Evolutionary conservation across 345 rosid genomes (phyloP).

Genomic region (Reutealis trisperma): DNA sequence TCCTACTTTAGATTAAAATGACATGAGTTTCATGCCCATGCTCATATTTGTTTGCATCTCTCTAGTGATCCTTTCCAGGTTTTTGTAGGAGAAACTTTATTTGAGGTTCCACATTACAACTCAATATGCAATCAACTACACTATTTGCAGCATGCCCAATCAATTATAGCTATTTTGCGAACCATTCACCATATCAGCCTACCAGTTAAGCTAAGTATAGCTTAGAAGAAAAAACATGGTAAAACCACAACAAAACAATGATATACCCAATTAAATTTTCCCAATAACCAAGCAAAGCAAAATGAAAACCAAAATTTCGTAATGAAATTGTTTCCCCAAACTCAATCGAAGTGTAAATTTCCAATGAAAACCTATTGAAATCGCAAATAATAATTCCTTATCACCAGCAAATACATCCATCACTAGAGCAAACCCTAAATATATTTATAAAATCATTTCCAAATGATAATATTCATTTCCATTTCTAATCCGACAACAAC

Average conservation of each 20-base stretch:
- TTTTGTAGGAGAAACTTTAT: neutral
- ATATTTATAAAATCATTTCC: neutral
- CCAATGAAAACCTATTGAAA: neutral
- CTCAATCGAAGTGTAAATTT: neutral
- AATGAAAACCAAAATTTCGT: neutral
- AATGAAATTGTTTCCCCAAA: neutral
- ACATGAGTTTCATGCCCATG: neutral
- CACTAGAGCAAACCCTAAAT: neutral
- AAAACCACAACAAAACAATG: neutral
- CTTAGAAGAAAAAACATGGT: neutral
- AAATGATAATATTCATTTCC: neutral
- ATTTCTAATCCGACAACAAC: neutral
- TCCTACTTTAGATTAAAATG: neutral
- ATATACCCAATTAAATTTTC: neutral
- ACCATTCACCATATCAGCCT: neutral
- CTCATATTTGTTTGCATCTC: neutral
- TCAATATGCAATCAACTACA: neutral
- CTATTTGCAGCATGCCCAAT: neutral
- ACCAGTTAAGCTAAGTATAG: neutral
- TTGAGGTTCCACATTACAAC: neutral
- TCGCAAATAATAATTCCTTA: neutral
- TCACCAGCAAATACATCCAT: neutral
- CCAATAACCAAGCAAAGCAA: neutral
- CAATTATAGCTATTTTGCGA: too few relatives aligned
- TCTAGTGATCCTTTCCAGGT: neutral